Conservation (phyloP, 2,329 filamentous ascomycete species). For the Berkeleyomyces basicola region DNA sequence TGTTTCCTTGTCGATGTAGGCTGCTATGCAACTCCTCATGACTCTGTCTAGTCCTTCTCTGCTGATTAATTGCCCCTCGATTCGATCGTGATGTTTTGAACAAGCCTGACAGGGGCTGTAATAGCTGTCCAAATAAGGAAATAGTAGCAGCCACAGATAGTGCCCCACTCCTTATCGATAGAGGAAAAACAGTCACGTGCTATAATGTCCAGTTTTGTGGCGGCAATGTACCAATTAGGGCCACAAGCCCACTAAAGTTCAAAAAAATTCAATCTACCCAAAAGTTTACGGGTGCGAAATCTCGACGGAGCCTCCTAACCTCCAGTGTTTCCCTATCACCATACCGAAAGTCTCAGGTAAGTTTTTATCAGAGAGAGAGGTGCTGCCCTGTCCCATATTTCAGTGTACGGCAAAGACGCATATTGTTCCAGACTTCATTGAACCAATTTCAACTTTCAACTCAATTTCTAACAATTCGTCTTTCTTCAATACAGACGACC, state of each 20-base stretch:
- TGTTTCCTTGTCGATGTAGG: not conserved
- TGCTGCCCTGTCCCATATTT: not conserved
- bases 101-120: not conserved
- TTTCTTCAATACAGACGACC: conserved; percentile 18
- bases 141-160: not conserved
- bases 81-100: not conserved
- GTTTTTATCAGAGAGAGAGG: conserved; percentile 1
- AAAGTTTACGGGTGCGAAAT: conserved; percentile 13
- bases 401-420: not conserved
- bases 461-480: conserved; percentile 7
- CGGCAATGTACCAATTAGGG: conserved; percentile 12
- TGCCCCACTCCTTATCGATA: conserved; percentile 7
- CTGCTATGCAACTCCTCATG: not conserved
- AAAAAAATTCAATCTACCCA: conserved; percentile 12
- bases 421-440: not conserved
- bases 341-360: conserved; percentile 13
- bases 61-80: conserved; percentile 2
- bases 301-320: conserved; percentile 11
- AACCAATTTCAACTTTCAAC: not conserved
- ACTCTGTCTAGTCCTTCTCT: not conserved
- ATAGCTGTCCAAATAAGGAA: conserved; percentile 1
- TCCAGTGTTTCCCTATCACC: conserved; percentile 13
- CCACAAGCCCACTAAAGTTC: conserved; percentile 13
- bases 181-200: conserved; percentile 7
- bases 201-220: conserved; percentile 5